Conservation (phyloP, 768 basidiomycete genomes). For the Macrolepiota dolichaula region DNA sequence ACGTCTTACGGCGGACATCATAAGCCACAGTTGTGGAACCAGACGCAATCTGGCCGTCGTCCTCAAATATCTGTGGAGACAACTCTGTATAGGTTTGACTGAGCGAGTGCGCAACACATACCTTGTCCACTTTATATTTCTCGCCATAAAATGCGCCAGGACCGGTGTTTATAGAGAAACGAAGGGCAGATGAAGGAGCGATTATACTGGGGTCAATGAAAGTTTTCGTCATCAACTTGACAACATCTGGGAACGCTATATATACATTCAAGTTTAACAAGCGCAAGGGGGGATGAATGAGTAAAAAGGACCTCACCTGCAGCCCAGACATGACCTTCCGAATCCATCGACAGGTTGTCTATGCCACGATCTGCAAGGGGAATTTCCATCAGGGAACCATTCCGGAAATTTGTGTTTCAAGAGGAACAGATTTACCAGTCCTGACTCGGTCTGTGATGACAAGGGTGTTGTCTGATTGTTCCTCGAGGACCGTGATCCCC, state of each 20-base stretch:
- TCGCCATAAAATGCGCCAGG: conserved; percentile 51
- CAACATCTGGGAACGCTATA: conserved; percentile 40
- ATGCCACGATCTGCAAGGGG: conserved; percentile 38
- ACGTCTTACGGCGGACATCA: conserved; percentile 42
- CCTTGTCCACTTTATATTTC: conserved; percentile 59
- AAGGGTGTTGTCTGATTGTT: conserved; percentile 56
- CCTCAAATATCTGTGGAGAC: conserved; percentile 56
- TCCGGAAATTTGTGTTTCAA: not conserved
- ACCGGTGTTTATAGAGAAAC: conserved; percentile 52
- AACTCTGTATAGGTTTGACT: not conserved
- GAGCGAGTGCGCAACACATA: conserved; percentile 18
- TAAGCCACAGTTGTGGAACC: conserved; percentile 56
- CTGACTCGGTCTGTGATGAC: conserved; percentile 48
- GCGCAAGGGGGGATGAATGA: not conserved
- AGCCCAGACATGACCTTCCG: conserved; percentile 58
- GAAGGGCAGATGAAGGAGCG: conserved; percentile 47
- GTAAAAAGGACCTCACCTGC: conserved; percentile 41
- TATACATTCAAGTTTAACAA: not conserved
- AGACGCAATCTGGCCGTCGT: conserved; percentile 55
- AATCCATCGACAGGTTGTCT: conserved; percentile 64
- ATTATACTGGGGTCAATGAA: conserved; percentile 36
- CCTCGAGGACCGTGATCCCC: conserved; percentile 50
- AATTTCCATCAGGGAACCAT: not conserved
- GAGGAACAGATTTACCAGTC: conserved; percentile 44
- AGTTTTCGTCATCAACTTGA: conserved; percentile 33